These are phyloP conservation scores for Chamaecyparis obtusa DNA, from an alignment of 75 land plant genomes.

Conservation along the genomic window DNA sequence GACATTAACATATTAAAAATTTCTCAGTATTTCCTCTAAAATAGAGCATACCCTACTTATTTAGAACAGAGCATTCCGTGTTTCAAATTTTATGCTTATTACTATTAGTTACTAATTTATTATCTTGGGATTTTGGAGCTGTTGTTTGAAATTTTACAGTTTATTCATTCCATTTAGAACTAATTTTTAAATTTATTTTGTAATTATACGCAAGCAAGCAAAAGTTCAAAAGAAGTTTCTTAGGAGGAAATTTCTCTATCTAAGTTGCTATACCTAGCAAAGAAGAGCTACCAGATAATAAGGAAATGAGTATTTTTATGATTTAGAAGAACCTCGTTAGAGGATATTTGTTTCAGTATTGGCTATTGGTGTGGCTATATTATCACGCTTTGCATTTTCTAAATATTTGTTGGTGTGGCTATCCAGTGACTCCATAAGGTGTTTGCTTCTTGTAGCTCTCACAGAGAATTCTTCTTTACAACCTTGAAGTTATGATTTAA, in stretches of 20 bases:
- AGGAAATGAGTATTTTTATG: conserved; percentile 94
- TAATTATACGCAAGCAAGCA: background rate
- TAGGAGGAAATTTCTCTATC: conserved; percentile 46
- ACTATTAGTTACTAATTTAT: no score
- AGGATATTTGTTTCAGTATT: conserved; percentile 82
- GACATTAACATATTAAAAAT: no score
- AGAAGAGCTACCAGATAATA: conserved; percentile 97
- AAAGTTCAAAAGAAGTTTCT: conserved; percentile 2
- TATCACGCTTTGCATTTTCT: conserved; percentile 88
- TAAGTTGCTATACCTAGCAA: conserved; percentile 84
- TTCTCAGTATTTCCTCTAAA: no score
- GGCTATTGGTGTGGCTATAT: conserved; percentile 88
- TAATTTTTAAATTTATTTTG: background rate
- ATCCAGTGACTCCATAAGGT: conserved; percentile 90
- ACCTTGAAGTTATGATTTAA: conserved; percentile 72
- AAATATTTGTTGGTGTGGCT: conserved; percentile 82
- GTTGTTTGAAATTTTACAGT: no score
- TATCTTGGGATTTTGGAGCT: no score
- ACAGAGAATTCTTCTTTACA: conserved; percentile 98
- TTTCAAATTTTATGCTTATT: no score
- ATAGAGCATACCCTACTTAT: no score
- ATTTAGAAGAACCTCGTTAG: conserved; percentile 88
- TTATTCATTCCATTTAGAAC: no score
- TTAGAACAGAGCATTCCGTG: no score
- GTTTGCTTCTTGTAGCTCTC: conserved; percentile 93